phyloP scores from a whole-genome alignment of 352 stramenopile genomes.

The Phytopythium chamaehyphon region DNA sequence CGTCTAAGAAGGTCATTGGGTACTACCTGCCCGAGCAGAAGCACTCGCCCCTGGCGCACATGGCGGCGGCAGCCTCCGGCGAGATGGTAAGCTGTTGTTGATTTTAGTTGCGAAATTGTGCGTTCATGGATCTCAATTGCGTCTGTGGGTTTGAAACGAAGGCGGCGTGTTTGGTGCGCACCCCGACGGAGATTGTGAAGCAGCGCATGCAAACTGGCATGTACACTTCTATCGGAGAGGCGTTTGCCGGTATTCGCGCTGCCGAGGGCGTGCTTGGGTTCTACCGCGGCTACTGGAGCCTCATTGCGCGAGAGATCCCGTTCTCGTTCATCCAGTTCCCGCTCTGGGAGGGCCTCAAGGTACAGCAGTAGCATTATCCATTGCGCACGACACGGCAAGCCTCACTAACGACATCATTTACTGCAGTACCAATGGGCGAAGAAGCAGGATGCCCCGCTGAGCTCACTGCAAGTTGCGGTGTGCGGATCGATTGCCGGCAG shows the following conservation, averaged over 20 bases:
- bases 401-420: constrained; percentile 4
- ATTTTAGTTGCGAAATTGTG: too few relatives aligned
- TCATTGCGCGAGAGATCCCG: constrained; percentile 98
- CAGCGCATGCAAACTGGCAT: constrained; percentile 97
- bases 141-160: constrained; percentile 10
- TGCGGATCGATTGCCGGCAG: constrained; percentile 95
- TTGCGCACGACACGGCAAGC: too few relatives aligned
- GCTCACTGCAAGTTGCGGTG: constrained; percentile 89
- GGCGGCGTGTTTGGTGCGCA: constrained; percentile 96
- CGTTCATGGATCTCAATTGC: too few relatives aligned
- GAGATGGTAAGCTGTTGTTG: constrained; percentile 72
- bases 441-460: constrained; percentile 73
- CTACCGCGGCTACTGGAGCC: constrained; percentile 97
- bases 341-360: constrained; percentile 97
- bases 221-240: constrained; percentile 69
- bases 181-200: constrained; percentile 99
- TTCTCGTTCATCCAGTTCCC: constrained; percentile 99
- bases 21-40: constrained; percentile 52
- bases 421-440: constrained; percentile 73
- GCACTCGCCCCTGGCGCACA: constrained; percentile 91
- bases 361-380: too few relatives aligned
- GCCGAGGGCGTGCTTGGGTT: constrained; percentile 85
- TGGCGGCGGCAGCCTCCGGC: constrained; percentile 92
- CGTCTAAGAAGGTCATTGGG: constrained; percentile 76
- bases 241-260: constrained; percentile 72